phyloP scores from a whole-genome alignment of 257 asterid genomes.

The Petunia axillaris region DNA sequence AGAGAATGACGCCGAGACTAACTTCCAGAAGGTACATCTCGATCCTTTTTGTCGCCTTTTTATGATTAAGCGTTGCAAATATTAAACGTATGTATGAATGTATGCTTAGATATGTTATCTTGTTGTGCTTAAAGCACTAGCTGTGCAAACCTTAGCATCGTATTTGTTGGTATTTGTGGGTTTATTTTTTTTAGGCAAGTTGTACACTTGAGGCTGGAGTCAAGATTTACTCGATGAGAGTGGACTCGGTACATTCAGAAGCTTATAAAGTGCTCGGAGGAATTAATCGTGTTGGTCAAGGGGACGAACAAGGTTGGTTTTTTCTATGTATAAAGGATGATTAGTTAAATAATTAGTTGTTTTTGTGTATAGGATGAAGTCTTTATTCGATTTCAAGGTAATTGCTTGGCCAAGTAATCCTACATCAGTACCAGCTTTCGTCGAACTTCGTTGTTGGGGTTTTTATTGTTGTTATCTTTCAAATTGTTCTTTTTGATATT shows the following conservation, averaged over 20 bases:
- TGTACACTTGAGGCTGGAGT: slow-evolving; percentile 99
- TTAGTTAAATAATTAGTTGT: neutral
- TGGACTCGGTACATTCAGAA: slow-evolving; percentile 94
- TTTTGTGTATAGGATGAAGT: neutral
- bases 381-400: neutral
- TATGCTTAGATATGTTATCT: neutral
- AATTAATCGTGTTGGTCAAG: slow-evolving; percentile 92
- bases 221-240: slow-evolving; percentile 95
- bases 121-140: neutral
- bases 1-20: slow-evolving; percentile 81
- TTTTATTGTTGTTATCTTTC: neutral
- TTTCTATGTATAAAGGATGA: neutral
- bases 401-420: neutral
- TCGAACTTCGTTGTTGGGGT: neutral
- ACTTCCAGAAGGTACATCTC: slow-evolving; percentile 84
- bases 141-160: neutral
- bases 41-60: neutral
- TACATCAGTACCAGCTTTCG: neutral
- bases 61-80: neutral
- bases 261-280: slow-evolving; percentile 98
- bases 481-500: neutral
- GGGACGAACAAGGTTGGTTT: slow-evolving; percentile 69
- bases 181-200: slow-evolving; percentile 68
- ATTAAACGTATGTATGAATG: slow-evolving; percentile 9
- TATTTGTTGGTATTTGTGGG: neutral